phyloP scores from a whole-genome alignment of 1,139 yeast species.

The Geotrichum citri-aurantii region DNA sequence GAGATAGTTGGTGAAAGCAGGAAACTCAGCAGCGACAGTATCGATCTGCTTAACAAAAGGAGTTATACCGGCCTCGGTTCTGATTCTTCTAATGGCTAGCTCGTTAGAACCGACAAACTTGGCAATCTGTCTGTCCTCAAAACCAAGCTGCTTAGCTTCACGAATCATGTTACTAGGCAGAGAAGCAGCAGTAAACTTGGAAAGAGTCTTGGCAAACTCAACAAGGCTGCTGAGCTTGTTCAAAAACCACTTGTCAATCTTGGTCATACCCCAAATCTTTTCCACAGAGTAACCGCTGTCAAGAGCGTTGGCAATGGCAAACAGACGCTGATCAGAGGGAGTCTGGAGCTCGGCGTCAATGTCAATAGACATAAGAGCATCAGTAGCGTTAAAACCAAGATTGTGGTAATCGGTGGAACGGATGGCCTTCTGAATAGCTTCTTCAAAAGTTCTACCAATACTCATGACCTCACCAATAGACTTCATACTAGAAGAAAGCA shows the following conservation, averaged over 20 bases:
- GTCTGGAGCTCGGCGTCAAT: constrained; percentile 87
- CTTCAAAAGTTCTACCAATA: constrained; percentile 96
- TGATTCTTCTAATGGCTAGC: constrained; percentile 58
- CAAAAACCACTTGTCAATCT: constrained; percentile 94
- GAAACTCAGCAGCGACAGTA: constrained; percentile 98
- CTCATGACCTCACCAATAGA: constrained; percentile 99
- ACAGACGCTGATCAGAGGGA: constrained; percentile 93
- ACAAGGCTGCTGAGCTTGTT: constrained; percentile 74
- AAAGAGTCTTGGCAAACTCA: constrained; percentile 58
- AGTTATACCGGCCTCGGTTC: constrained; percentile 49
- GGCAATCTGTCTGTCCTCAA: constrained; percentile 91
- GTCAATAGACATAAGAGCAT: constrained; percentile 80
- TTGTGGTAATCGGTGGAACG: constrained; percentile 96
- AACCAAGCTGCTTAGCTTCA: constrained; percentile 92
- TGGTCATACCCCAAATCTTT: constrained; percentile 80
- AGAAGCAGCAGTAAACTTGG: constrained; percentile 52
- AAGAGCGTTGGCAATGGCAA: constrained; percentile 92
- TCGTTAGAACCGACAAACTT: constrained; percentile 63
- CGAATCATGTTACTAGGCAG: constrained; percentile 58
- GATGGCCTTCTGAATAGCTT: constrained; percentile 95
- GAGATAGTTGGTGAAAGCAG: constrained; percentile 91
- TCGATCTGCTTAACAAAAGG: constrained; percentile 97
- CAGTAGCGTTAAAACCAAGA: constrained; percentile 87
- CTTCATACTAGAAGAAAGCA: constrained; percentile 94
- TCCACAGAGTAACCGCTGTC: constrained; percentile 85